phyloP scores from a whole-genome alignment of 495 filamentous ascomycete species.

The Penicillium mononematosum region DNA sequence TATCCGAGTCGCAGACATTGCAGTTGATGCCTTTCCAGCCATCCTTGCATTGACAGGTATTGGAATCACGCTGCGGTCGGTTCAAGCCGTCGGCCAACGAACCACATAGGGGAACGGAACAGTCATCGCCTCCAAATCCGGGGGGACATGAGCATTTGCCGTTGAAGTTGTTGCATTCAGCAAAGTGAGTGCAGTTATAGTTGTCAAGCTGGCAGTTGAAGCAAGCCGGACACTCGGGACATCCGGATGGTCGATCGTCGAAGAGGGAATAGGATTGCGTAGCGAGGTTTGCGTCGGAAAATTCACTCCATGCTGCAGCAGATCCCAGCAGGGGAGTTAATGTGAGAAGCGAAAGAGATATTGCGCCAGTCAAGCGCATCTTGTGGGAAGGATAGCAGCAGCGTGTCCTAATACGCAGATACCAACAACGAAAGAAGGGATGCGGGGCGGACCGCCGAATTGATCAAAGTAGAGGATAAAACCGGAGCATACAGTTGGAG shows the following conservation, averaged over 20 bases:
- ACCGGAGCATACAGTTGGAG: constrained; percentile 11
- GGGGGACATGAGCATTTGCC: constrained; percentile 90
- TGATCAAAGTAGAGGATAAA: constrained; percentile 5
- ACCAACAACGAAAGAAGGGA: constrained; percentile 12
- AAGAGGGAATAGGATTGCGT: constrained; percentile 47
- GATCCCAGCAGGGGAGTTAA: constrained; percentile 27
- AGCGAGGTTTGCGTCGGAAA: constrained; percentile 31
- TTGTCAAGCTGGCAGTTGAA: constrained; percentile 97
- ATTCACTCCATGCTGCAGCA: constrained; percentile 32
- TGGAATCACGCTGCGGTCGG: constrained; percentile 63
- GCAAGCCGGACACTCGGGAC: constrained; percentile 63
- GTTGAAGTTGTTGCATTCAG: constrained; percentile 77
- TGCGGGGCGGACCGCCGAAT: constrained; percentile 17
- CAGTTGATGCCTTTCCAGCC: constrained; percentile 99
- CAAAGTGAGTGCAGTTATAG: constrained; percentile 86
- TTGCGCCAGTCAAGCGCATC: constrained; percentile 33
- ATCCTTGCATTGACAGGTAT: constrained; percentile 80
- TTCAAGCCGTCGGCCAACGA: constrained; percentile 78
- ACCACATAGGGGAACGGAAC: constrained; percentile 81
- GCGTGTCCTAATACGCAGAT: constrained; percentile 11
- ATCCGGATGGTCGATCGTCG: constrained; percentile 58
- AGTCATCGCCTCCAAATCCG: constrained; percentile 92
- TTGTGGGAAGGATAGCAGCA: constrained; percentile 20
- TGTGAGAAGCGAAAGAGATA: constrained; percentile 29
- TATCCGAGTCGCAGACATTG: constrained; percentile 84